These are phyloP conservation scores for Penicillium sp. DNA, from an alignment of 2,329 filamentous ascomycete genomes.

Conservation along the genomic window DNA sequence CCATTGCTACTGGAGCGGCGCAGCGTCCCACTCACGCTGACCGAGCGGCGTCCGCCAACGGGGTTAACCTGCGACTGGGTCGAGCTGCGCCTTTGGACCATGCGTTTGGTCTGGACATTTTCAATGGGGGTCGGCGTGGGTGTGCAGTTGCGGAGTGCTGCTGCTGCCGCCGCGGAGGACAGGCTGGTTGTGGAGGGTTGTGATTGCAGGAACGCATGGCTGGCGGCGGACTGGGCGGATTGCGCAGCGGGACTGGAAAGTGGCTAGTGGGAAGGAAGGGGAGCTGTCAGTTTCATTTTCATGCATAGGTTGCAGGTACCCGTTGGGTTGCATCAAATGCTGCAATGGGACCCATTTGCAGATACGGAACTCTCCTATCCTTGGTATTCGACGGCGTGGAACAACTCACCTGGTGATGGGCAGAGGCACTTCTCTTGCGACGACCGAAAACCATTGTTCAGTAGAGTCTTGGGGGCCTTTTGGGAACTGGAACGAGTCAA, in stretches of 20 bases:
- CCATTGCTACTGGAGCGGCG: constrained; percentile 66
- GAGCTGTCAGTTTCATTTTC: constrained; percentile 12
- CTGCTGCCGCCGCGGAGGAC: constrained; percentile 81
- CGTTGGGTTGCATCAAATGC: background rate
- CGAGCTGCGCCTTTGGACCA: constrained; percentile 68
- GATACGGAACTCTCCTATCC: background rate
- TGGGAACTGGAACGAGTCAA: background rate
- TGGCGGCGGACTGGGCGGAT: constrained; percentile 75
- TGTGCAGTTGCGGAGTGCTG: constrained; percentile 75
- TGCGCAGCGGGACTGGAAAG: constrained; percentile 64
- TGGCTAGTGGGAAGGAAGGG: constrained; percentile 48
- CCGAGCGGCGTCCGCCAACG: constrained; percentile 41
- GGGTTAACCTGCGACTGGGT: constrained; percentile 63
- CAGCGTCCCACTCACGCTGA: constrained; percentile 45
- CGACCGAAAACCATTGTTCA: constrained; percentile 40
- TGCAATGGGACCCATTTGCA: background rate
- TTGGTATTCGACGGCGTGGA: background rate
- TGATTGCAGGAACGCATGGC: constrained; percentile 72
- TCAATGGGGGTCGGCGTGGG: constrained; percentile 75
- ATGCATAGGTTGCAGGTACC: constrained; percentile 9
- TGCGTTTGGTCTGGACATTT: constrained; percentile 84
- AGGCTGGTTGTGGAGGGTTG: constrained; percentile 63
- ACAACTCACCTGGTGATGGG: constrained; percentile 40
- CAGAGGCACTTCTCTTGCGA: constrained; percentile 38
- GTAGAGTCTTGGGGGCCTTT: background rate